phyloP scores from a whole-genome alignment of 495 filamentous ascomycete genomes.

The Penicillium argentinense region DNA sequence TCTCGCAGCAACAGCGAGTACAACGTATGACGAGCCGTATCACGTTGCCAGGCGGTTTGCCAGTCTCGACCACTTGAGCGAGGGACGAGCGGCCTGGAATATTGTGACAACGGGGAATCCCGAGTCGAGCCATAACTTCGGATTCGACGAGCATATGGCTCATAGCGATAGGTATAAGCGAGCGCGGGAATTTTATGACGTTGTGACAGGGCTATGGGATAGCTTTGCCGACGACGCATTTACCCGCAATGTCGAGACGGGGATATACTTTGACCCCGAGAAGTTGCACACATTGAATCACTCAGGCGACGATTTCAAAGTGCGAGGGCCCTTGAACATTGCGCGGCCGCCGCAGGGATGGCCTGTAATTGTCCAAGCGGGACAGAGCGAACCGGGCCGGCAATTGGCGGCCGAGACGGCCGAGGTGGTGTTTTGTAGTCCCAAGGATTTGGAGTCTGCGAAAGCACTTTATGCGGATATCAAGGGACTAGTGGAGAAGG shows the following conservation, averaged over 20 bases:
- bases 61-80: conserved; percentile 61
- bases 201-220: conserved; percentile 49
- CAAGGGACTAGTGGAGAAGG: conserved; percentile 44
- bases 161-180: conserved; percentile 40
- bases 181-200: conserved; percentile 39
- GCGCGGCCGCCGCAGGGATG: conserved; percentile 54
- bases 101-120: conserved; percentile 42
- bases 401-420: conserved; percentile 56
- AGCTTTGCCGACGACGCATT: conserved; percentile 57
- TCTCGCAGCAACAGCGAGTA: conserved; percentile 56
- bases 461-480: conserved; percentile 55
- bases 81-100: conserved; percentile 50
- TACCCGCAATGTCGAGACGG: conserved; percentile 44
- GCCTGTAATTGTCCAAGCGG: conserved; percentile 58
- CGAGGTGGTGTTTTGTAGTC: conserved; percentile 52
- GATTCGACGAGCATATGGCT: conserved; percentile 35
- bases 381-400: conserved; percentile 52
- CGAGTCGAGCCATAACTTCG: conserved; percentile 37
- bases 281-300: conserved; percentile 52
- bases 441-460: conserved; percentile 39
- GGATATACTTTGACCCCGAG: conserved; percentile 48
- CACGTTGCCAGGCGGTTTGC: conserved; percentile 61
- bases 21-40: conserved; percentile 64
- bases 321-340: conserved; percentile 52
- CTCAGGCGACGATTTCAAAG: conserved; percentile 46